Evolutionary conservation across 805 yeast species (phyloP).

Genomic region (Starmerella apicola): DNA sequence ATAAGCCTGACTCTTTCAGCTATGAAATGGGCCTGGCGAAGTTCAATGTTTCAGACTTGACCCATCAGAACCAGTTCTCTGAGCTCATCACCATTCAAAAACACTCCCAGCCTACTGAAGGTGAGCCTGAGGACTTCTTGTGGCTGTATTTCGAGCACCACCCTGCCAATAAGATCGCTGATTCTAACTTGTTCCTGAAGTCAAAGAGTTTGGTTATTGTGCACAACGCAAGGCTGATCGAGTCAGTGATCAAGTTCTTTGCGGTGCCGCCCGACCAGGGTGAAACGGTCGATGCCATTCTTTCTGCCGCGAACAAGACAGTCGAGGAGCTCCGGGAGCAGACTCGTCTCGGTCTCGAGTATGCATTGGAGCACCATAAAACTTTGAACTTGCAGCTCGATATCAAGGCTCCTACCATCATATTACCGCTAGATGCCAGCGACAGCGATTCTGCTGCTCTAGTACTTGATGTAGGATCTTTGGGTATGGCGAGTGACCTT

Average conservation of each 20-base stretch:
- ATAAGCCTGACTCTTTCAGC: conserved; percentile 66
- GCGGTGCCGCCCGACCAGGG: conserved; percentile 74
- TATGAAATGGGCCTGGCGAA: conserved; percentile 66
- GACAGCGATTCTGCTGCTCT: conserved; percentile 74
- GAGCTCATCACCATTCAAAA: conserved; percentile 14
- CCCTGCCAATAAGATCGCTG: conserved; percentile 76
- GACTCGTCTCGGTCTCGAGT: conserved; percentile 83
- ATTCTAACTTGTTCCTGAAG: conserved; percentile 59
- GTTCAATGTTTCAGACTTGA: conserved; percentile 77
- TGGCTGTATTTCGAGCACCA: conserved; percentile 70
- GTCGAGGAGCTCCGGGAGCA: conserved; percentile 82
- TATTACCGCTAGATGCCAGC: conserved; percentile 70
- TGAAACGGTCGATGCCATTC: conserved; percentile 79
- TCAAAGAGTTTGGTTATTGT: conserved; percentile 79
- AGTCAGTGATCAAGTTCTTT: conserved; percentile 63
- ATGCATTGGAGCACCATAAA: conserved; percentile 88
- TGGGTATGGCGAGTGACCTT: conserved; percentile 68
- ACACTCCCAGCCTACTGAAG: background rate
- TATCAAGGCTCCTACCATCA: conserved; percentile 83
- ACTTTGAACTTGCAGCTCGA: conserved; percentile 77
- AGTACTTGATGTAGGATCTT: conserved; percentile 90
- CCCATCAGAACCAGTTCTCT: conserved; percentile 64
- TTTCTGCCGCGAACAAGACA: conserved; percentile 91
- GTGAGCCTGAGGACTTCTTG: conserved; percentile 38
- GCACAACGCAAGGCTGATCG: conserved; percentile 75